Conservation (phyloP, 2,329 filamentous ascomycete genomes). For the Juglanconis oblonga region DNA sequence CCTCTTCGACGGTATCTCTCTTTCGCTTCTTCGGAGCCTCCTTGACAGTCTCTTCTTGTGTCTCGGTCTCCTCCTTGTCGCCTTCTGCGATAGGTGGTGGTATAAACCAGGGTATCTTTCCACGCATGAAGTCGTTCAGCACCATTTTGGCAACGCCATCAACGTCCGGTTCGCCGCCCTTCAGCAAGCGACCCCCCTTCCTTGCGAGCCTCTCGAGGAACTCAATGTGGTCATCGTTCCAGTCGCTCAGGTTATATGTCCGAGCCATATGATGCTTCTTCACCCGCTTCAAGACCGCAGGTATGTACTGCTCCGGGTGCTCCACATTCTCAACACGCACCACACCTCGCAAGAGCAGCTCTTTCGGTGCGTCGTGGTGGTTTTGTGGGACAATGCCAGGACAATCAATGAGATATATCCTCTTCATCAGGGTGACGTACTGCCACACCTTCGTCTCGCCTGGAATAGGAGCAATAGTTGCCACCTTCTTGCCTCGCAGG, state of each 20-base stretch:
- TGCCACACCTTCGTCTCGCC: constrained; percentile 99
- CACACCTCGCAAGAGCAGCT: constrained; percentile 85
- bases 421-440: constrained; percentile 76
- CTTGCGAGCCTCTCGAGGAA: constrained; percentile 85
- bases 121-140: constrained; percentile 90
- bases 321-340: constrained; percentile 95
- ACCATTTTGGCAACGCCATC: constrained; percentile 97
- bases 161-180: constrained; percentile 90
- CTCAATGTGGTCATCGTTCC: constrained; percentile 70
- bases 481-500: constrained; percentile 88
- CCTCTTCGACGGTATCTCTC: constrained; percentile 47
- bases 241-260: constrained; percentile 85
- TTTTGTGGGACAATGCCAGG: constrained; percentile 94
- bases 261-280: constrained; percentile 86
- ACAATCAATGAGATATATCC: constrained; percentile 92
- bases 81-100: constrained; percentile 64
- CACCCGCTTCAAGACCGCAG: constrained; percentile 74
- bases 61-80: constrained; percentile 56
- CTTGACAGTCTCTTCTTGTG: constrained; percentile 74
- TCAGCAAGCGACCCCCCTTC: constrained; percentile 81
- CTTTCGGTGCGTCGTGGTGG: constrained; percentile 76
- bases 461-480: constrained; percentile 89
- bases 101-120: constrained; percentile 96
- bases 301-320: constrained; percentile 93
- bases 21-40: constrained; percentile 86